Conservation (phyloP, 257 asterid species). For the Salvia miltiorrhiza region DNA sequence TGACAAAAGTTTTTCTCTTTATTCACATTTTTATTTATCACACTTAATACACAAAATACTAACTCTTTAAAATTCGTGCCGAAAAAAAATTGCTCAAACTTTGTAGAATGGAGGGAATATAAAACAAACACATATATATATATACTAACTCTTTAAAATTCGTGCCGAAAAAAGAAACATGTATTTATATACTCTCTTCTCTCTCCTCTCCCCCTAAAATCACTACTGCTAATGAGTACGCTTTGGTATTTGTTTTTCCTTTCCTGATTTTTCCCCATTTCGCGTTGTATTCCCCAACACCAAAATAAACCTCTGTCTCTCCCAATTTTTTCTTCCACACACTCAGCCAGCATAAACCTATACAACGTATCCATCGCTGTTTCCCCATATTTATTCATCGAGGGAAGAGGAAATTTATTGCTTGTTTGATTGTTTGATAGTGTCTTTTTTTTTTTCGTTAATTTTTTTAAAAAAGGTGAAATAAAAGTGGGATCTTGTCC, state of each 20-base stretch:
- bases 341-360: constrained; percentile 25
- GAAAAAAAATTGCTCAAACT: too few relatives aligned
- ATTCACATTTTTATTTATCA: too few relatives aligned
- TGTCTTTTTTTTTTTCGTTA: neutral
- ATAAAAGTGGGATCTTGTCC: constrained; percentile 37
- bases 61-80: too few relatives aligned
- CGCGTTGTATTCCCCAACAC: constrained; percentile 26
- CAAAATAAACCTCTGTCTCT: constrained; percentile 29
- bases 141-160: too few relatives aligned
- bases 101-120: too few relatives aligned
- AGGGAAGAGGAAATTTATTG: constrained; percentile 20
- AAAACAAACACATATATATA: too few relatives aligned
- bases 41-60: too few relatives aligned
- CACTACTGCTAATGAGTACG: constrained; percentile 11
- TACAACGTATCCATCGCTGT: neutral
- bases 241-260: constrained; percentile 4
- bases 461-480: neutral
- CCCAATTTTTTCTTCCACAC: constrained; percentile 14
- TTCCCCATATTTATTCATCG: neutral
- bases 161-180: too few relatives aligned
- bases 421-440: constrained; percentile 12
- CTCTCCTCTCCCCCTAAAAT: constrained; percentile 13
- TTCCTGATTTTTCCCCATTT: constrained; percentile 17
- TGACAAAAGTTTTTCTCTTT: too few relatives aligned
- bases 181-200: too few relatives aligned